Percentiles rank a stretch among this genome's conserved stretches.
These are phyloP conservation scores for Yarrowia yakushimensis DNA, from an alignment of 805 yeast species.

Conservation along the genomic window DNA sequence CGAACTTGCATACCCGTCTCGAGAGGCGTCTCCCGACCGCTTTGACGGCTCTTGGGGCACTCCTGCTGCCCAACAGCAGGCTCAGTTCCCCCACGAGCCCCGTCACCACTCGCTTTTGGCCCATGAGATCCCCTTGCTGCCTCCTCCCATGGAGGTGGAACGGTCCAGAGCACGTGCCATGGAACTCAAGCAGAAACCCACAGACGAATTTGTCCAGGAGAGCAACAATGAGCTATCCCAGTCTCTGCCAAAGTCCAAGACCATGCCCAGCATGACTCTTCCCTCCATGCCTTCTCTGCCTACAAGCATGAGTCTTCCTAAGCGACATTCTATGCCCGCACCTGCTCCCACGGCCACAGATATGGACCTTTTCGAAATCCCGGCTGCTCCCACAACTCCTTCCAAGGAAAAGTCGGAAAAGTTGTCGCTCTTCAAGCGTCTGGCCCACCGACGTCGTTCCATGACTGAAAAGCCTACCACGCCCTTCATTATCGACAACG, in stretches of 20 bases:
- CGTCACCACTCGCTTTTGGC: neutral
- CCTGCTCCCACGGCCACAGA: neutral
- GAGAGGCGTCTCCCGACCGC: constrained; percentile 10
- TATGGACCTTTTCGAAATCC: constrained; percentile 2
- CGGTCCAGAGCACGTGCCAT: neutral
- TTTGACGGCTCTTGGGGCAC: constrained; percentile 1
- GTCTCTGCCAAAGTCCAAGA: neutral
- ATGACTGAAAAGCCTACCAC: neutral
- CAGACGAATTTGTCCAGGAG: neutral
- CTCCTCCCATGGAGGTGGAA: constrained; percentile 12
- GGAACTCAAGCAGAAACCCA: neutral
- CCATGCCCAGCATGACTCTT: neutral
- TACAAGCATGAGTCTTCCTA: neutral
- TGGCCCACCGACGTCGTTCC: constrained; percentile 10
- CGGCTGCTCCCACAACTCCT: neutral
- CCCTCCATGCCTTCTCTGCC: constrained; percentile 3
- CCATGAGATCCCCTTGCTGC: neutral
- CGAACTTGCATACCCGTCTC: neutral
- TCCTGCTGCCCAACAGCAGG: neutral
- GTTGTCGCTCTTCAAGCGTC: constrained; percentile 1
- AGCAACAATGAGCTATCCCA: neutral
- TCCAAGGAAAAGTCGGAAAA: neutral
- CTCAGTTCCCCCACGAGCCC: neutral
- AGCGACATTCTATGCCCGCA: neutral
- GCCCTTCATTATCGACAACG: neutral